Conservation (phyloP, 2,329 filamentous ascomycete genomes). For the Penicillium polonicum region DNA sequence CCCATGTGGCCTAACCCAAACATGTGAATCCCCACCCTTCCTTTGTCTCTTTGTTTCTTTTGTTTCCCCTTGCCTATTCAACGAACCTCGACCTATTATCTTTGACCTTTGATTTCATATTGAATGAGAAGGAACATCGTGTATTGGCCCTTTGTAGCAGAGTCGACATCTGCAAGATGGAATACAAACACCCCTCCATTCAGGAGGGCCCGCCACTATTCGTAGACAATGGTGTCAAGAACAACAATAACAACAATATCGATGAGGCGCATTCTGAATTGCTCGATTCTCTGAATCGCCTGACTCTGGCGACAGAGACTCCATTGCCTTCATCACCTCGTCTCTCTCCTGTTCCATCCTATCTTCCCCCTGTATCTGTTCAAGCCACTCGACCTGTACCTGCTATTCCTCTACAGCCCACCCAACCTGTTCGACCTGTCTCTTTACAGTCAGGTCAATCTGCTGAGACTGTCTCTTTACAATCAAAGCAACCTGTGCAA, state of each 20-base stretch:
- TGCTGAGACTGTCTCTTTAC: background rate
- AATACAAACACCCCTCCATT: constrained; percentile 25
- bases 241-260: constrained; percentile 16
- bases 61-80: constrained; percentile 5
- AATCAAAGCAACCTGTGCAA: background rate
- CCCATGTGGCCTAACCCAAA: constrained; percentile 14
- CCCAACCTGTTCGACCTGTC: background rate
- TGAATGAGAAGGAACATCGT: background rate
- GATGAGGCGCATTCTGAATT: constrained; percentile 19
- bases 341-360: constrained; percentile 14
- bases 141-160: background rate
- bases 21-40: constrained; percentile 15
- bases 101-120: background rate
- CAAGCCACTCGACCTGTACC: background rate
- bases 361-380: background rate
- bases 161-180: constrained; percentile 29
- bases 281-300: constrained; percentile 29
- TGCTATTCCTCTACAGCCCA: background rate
- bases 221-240: constrained; percentile 18
- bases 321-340: constrained; percentile 29
- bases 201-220: constrained; percentile 23
- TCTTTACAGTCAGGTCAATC: background rate
- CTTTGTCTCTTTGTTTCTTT: constrained; percentile 6
- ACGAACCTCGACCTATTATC: background rate
- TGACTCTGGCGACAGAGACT: constrained; percentile 26